These are phyloP conservation scores for Takashimella koratensis DNA, from an alignment of 1,284 basidiomycete species.

Conservation along the genomic window DNA sequence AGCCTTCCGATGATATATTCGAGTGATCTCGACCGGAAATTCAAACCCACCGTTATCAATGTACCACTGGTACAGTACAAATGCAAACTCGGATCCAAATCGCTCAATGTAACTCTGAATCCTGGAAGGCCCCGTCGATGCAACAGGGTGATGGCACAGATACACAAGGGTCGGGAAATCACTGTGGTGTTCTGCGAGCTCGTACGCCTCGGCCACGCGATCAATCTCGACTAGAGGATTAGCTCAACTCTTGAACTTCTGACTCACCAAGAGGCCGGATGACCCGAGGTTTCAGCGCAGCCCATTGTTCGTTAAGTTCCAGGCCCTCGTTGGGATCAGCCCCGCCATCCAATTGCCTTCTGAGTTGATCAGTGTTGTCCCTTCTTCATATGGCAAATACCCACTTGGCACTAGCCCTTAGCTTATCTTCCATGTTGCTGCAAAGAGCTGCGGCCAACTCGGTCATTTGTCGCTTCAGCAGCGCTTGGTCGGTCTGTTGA, in stretches of 20 bases:
- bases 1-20: too few relatives aligned
- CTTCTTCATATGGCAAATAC: slow-evolving; percentile 34
- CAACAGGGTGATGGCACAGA: slow-evolving; percentile 60
- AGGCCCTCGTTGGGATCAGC: slow-evolving; percentile 37
- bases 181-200: slow-evolving; percentile 75
- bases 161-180: slow-evolving; percentile 80
- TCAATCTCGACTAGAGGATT: slow-evolving; percentile 59
- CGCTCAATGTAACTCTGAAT: slow-evolving; percentile 67
- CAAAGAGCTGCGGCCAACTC: slow-evolving; percentile 68
- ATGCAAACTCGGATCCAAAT: slow-evolving; percentile 80
- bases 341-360: slow-evolving; percentile 36
- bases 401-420: slow-evolving; percentile 65
- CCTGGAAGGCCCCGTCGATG: slow-evolving; percentile 34
- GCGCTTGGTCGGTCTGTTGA: slow-evolving; percentile 31
- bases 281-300: slow-evolving; percentile 37
- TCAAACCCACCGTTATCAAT: slow-evolving; percentile 50
- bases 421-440: slow-evolving; percentile 66
- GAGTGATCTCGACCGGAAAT: too few relatives aligned
- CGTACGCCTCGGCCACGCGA: slow-evolving; percentile 66
- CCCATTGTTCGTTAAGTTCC: slow-evolving; percentile 33
- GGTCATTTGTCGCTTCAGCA: slow-evolving; percentile 61
- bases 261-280: slow-evolving; percentile 43
- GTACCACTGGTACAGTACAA: slow-evolving; percentile 73
- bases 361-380: slow-evolving; percentile 11
- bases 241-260: not conserved